Evolutionary conservation across 129 eudicot species (phyloP).

Genomic region (Arctium lappa): DNA sequence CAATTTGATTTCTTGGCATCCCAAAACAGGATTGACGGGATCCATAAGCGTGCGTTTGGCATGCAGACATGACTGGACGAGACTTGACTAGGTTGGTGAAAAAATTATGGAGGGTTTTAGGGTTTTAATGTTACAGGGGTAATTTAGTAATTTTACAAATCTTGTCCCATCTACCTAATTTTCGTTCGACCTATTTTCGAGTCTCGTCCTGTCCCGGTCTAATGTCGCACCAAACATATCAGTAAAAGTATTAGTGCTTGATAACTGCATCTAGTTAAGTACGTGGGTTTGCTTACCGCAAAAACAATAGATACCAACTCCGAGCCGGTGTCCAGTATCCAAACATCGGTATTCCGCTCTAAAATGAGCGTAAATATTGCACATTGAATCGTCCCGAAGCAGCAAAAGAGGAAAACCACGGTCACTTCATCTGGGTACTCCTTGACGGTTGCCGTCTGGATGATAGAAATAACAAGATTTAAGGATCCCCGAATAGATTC

Average conservation of each 20-base stretch:
- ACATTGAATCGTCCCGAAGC: constrained; percentile 48
- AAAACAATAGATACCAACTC: constrained; percentile 45
- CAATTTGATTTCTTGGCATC: neutral
- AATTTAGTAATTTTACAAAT: too few species aligned
- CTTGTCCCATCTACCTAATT: too few species aligned
- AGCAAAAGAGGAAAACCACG: constrained; percentile 51
- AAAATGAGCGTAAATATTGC: constrained; percentile 33
- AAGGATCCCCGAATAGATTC: neutral
- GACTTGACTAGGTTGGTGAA: too few species aligned
- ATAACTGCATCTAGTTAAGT: neutral
- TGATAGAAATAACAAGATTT: neutral
- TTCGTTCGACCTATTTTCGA: too few species aligned
- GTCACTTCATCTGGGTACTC: constrained; percentile 53
- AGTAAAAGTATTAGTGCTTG: too few species aligned
- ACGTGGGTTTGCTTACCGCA: constrained; percentile 33
- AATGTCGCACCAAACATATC: too few species aligned
- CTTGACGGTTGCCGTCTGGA: constrained; percentile 51
- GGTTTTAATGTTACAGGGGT: too few species aligned
- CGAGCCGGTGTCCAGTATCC: constrained; percentile 38
- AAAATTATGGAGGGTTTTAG: too few species aligned
- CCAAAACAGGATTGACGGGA: neutral
- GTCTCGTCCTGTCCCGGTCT: too few species aligned
- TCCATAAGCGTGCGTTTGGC: neutral
- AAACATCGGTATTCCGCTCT: constrained; percentile 28
- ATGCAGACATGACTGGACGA: too few species aligned